Conservation (phyloP, 805 yeast species). For the Kazachstania viticola region DNA sequence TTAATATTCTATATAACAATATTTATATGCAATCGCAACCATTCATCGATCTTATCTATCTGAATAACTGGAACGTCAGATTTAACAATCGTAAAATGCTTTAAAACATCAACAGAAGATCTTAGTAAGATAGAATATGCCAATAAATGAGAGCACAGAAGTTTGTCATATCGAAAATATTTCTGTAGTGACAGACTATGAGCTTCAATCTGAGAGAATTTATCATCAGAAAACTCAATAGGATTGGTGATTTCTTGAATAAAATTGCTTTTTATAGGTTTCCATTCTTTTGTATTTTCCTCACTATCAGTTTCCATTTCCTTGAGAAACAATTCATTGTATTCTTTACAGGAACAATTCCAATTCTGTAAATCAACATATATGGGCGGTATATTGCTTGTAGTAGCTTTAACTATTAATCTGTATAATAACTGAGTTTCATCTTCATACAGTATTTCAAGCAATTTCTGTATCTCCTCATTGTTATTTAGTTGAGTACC, state of each 20-base stretch:
- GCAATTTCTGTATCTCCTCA: background rate
- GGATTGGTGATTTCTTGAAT: conserved; percentile 11
- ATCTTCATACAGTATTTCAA: conserved; percentile 6
- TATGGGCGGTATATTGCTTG: conserved; percentile 12
- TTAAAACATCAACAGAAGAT: conserved; percentile 10
- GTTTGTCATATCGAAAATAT: conserved; percentile 15
- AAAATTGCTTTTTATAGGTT: conserved; percentile 4
- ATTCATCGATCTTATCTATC: conserved; percentile 23
- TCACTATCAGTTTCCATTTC: conserved; percentile 2
- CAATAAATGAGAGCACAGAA: conserved; percentile 25
- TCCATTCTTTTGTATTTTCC: background rate
- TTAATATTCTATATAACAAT: conserved; percentile 7
- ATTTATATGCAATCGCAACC: conserved; percentile 27
- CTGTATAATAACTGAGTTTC: conserved; percentile 10
- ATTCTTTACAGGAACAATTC: conserved; percentile 27
- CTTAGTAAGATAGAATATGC: conserved; percentile 21
- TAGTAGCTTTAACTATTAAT: conserved; percentile 15
- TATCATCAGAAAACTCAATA: conserved; percentile 16
- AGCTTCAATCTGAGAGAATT: conserved; percentile 19
- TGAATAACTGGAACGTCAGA: conserved; percentile 16
- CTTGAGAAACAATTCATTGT: conserved; percentile 11
- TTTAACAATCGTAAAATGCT: conserved; percentile 14
- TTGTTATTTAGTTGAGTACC: background rate
- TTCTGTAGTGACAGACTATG: conserved; percentile 18
- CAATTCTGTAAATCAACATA: conserved; percentile 23